Evolutionary conservation across 2,329 filamentous ascomycete species (phyloP).

Genomic region (Ceratocystis diversiconidia): DNA sequence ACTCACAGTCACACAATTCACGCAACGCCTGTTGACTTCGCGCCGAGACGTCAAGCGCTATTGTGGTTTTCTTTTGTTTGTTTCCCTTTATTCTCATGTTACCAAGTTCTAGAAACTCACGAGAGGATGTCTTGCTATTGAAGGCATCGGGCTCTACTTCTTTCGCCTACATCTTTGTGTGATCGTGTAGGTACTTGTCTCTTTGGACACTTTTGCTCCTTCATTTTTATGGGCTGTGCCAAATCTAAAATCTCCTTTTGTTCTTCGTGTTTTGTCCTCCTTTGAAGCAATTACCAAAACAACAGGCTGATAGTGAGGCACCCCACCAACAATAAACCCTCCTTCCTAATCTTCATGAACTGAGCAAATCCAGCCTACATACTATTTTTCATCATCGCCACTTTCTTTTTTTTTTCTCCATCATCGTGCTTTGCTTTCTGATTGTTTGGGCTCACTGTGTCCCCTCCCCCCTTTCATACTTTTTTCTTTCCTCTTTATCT

Average conservation of each 20-base stretch:
- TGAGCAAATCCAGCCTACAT: background rate
- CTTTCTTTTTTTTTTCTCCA: background rate
- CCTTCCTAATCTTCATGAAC: background rate
- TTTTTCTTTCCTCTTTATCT: background rate
- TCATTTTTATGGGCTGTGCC: conserved; percentile 2
- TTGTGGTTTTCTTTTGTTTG: background rate
- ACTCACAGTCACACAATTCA: background rate
- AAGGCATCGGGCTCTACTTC: background rate
- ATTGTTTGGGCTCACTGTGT: background rate
- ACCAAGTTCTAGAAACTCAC: background rate
- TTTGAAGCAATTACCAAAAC: conserved; percentile 9
- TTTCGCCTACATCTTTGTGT: background rate
- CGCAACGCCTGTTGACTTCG: background rate
- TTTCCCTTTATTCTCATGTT: background rate
- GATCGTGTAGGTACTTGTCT: background rate
- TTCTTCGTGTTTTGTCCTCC: conserved; percentile 6
- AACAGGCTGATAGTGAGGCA: conserved; percentile 5
- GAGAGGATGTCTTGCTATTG: background rate
- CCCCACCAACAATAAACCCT: conserved; percentile 3
- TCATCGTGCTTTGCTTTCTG: conserved; percentile 1
- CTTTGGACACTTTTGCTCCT: background rate
- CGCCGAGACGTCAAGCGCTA: background rate
- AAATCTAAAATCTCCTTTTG: conserved; percentile 11
- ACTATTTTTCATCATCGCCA: background rate
- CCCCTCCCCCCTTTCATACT: background rate